Evolutionary conservation across 2,329 filamentous ascomycete genomes (phyloP).

Genomic region (Xylariaceae sp.): DNA sequence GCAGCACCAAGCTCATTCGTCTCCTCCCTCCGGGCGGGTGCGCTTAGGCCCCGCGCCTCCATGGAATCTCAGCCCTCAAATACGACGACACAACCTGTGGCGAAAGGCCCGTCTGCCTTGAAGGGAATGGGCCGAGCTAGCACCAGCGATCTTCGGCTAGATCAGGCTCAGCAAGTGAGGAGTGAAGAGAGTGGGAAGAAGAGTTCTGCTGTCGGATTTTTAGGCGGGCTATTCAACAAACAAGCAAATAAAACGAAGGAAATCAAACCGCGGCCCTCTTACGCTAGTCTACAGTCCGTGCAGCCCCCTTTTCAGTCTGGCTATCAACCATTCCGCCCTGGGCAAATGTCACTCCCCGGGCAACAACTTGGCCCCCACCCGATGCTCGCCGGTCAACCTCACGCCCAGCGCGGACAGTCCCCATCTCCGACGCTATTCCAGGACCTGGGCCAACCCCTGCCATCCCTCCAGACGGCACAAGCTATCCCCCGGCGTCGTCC

Average conservation of each 20-base stretch:
- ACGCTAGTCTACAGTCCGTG: slow-evolving; percentile 18
- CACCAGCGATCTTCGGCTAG: slow-evolving; percentile 16
- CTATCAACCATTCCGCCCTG: slow-evolving; percentile 22
- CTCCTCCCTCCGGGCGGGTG: slow-evolving; percentile 2
- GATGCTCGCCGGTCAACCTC: slow-evolving; percentile 27
- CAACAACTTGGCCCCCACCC: slow-evolving; percentile 27
- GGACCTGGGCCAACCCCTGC: slow-evolving; percentile 12
- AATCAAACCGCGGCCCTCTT: slow-evolving; percentile 21
- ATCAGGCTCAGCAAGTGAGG: slow-evolving; percentile 20
- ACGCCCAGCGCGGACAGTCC: slow-evolving; percentile 18
- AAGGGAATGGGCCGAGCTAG: slow-evolving; percentile 17
- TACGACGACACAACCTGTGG: slow-evolving; percentile 1
- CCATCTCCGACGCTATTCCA: slow-evolving; percentile 14
- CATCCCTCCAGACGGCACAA: slow-evolving; percentile 24
- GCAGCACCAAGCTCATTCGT: slow-evolving; percentile 1
- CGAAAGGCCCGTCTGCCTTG: slow-evolving; percentile 9
- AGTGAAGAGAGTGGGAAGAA: slow-evolving; percentile 28
- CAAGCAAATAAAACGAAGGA: slow-evolving; percentile 28
- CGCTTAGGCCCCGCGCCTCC: neutral
- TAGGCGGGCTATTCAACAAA: slow-evolving; percentile 30
- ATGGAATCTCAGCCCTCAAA: slow-evolving; percentile 10
- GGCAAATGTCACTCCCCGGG: slow-evolving; percentile 25
- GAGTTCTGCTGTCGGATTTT: slow-evolving; percentile 24
- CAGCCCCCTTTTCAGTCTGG: slow-evolving; percentile 24
- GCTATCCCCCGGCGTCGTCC: slow-evolving; percentile 25